Conservation (phyloP, 148 eudicot genomes). For the Rhododendron kiyosumense region DNA sequence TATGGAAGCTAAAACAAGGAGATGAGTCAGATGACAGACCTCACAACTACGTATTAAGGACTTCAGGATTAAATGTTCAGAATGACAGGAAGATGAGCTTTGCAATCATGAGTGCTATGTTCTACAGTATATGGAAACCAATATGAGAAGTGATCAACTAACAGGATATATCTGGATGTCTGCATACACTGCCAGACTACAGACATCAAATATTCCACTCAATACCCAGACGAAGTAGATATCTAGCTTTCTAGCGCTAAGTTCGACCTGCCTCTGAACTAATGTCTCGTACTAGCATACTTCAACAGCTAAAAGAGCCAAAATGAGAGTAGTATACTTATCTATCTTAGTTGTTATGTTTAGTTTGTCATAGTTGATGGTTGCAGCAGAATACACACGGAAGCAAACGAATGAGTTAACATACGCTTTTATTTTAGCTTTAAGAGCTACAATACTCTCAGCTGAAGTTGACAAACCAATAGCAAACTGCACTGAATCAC, state of each 20-base stretch:
- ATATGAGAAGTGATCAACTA: background rate
- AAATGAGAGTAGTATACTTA: background rate
- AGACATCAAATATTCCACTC: background rate
- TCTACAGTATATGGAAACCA: background rate
- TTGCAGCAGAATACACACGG: background rate
- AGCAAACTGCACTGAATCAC: slow-evolving; percentile 64
- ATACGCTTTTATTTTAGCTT: slow-evolving; percentile 54
- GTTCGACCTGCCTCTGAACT: background rate
- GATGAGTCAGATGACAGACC: background rate
- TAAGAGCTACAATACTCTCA: slow-evolving; percentile 58
- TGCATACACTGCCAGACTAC: background rate
- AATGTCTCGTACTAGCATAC: background rate
- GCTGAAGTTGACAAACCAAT: slow-evolving; percentile 59
- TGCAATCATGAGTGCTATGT: background rate
- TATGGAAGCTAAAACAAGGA: background rate
- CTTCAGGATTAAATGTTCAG: background rate
- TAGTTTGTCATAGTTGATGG: background rate
- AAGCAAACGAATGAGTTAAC: slow-evolving; percentile 8
- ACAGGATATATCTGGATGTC: background rate
- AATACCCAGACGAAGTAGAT: background rate
- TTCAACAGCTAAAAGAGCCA: background rate
- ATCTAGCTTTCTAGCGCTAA: background rate
- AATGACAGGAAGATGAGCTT: background rate
- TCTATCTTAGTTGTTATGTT: background rate
- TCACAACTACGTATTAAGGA: background rate